Evolutionary conservation across 2,329 filamentous ascomycete genomes (phyloP).

Genomic region (Endoconidiophora polonica): DNA sequence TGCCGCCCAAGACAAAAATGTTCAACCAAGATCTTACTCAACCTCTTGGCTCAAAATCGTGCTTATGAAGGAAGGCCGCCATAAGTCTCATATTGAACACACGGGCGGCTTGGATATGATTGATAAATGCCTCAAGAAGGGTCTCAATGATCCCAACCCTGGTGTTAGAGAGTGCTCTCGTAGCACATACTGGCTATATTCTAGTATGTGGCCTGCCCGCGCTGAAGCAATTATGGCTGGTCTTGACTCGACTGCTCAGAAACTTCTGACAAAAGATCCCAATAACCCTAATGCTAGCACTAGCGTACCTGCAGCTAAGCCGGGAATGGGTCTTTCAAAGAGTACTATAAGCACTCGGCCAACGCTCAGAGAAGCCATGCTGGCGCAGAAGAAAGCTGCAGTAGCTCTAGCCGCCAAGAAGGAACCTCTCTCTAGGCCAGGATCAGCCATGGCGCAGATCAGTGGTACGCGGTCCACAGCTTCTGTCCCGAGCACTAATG

Average conservation of each 20-base stretch:
- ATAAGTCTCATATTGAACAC: conserved; percentile 73
- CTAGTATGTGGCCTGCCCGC: conserved; percentile 56
- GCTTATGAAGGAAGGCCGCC: conserved; percentile 56
- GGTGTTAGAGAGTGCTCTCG: conserved; percentile 77
- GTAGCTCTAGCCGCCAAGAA: conserved; percentile 31
- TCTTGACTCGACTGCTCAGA: conserved; percentile 63
- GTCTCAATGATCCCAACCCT: conserved; percentile 77
- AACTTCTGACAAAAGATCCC: conserved; percentile 65
- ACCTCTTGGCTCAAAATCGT: conserved; percentile 73
- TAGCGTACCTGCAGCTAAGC: conserved; percentile 31
- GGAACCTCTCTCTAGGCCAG: conserved; percentile 39
- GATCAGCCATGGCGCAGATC: conserved; percentile 47
- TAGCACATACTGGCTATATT: conserved; percentile 73
- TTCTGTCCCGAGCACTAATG: conserved; percentile 21
- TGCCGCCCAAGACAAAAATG: conserved; percentile 85
- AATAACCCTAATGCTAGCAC: conserved; percentile 57
- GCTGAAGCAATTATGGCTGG: conserved; percentile 63
- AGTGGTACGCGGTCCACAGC: conserved; percentile 30
- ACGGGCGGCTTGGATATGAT: conserved; percentile 66
- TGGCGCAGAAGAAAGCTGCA: conserved; percentile 58
- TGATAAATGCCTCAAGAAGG: conserved; percentile 78
- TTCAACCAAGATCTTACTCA: conserved; percentile 64
- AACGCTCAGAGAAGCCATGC: conserved; percentile 66
- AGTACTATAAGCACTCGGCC: conserved; percentile 44
- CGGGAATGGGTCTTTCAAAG: conserved; percentile 44